phyloP scores from a whole-genome alignment of 768 basidiomycete genomes.

The Goffeauzyma gilvescens region DNA sequence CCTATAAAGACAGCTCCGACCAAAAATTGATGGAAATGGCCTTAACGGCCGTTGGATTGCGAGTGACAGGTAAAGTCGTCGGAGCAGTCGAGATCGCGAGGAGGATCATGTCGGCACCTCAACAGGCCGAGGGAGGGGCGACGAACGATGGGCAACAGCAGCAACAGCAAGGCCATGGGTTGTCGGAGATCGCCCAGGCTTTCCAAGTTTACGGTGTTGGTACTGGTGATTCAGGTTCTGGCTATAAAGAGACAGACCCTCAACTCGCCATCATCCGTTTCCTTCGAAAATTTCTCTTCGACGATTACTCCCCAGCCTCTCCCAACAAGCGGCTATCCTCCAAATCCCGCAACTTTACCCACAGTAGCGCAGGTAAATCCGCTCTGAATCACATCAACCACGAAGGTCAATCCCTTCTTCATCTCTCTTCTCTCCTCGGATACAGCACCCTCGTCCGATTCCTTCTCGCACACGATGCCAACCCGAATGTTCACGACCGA shows the following conservation, averaged over 20 bases:
- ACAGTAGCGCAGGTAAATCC: conserved; percentile 26
- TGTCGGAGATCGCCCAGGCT: neutral
- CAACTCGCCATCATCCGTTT: conserved; percentile 63
- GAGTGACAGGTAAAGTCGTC: conserved; percentile 90
- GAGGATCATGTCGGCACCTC: conserved; percentile 52
- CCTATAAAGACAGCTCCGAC: conserved; percentile 78
- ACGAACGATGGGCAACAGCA: conserved; percentile 33
- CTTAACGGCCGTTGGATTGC: conserved; percentile 79
- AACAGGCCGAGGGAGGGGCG: conserved; percentile 37
- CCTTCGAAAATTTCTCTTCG: conserved; percentile 51
- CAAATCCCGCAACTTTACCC: conserved; percentile 36
- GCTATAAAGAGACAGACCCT: conserved; percentile 36
- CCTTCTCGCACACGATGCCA: conserved; percentile 51
- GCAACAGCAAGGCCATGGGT: conserved; percentile 6
- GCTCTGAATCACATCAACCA: conserved; percentile 53
- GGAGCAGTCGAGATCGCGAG: conserved; percentile 83
- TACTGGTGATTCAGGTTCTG: neutral
- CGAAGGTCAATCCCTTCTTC: conserved; percentile 69
- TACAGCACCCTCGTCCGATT: conserved; percentile 52
- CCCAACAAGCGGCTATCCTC: conserved; percentile 29
- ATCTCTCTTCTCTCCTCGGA: conserved; percentile 63
- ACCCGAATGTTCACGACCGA: conserved; percentile 64
- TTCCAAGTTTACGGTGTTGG: neutral
- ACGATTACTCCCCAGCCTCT: conserved; percentile 37
- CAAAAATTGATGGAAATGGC: conserved; percentile 89